Base-by-base conservation (phyloP, 257 asterid species). In the Osmanthus fragrans region DNA sequence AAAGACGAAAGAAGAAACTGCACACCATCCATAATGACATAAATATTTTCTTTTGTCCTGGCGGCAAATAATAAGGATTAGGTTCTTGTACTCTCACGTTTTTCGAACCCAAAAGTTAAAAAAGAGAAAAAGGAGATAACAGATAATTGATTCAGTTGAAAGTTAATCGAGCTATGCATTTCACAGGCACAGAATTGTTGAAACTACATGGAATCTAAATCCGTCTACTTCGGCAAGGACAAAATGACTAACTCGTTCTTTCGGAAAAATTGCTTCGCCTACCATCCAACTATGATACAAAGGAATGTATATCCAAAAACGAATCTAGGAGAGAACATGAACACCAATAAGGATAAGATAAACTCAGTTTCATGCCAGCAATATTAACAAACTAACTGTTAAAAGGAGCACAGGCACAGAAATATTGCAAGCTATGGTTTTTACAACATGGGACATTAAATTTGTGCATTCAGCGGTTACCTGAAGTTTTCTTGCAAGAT, bases 401-500 rank as follows among this genome's bases (percentile, higher is more conserved):
- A 25, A 23, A 25, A 63, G 69, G 7, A 63, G 15, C 16, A 60
- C 30, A 23, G 5, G 5, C 18, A 60, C 68, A 23, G 33, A 60
- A 60, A 60, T 54, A 54, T 54, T n/a, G 27, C 64, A 54, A 18
- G 56, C 27, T 54, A 54, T 5, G 64, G 25, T 54, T 54, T 54
- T 54, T 54, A 54, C 64, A 54, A 5, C 33, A 16, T 23, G 68
- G 12, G 34, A 10, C 19, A 63, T 27, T 34, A 63, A 27, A 25
- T 23, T 63, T 63, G 6, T 63, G 36, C 3, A 25, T 63, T 23
- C 12, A 40, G 25, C n/a, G 42, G 19, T 73, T 64, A 91, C 97
- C 94, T 88, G 90, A 74, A 91, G 94, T 80, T 85, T 91, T 87
- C 88, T 91, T 29, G 96, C 98, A 83, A 91, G 97, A 81, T 91